A percentile compares a stretch with the other conserved stretches of the same genome.
phyloP scores from a whole-genome alignment of 2,329 filamentous ascomycete species.

The Didymosphaeria variabile region DNA sequence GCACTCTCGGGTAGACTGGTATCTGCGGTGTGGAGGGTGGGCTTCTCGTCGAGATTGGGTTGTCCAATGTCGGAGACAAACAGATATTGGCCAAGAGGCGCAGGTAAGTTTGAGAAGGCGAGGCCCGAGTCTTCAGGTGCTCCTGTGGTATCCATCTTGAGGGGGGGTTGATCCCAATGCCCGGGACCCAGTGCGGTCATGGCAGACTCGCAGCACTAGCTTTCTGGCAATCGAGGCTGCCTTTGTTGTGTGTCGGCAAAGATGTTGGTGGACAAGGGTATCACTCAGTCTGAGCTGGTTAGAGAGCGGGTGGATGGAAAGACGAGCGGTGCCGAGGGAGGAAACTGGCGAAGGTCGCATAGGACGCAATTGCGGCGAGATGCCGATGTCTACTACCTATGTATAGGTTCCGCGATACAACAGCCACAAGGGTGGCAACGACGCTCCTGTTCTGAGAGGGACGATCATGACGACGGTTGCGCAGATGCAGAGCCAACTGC shows the following conservation, averaged over 20 bases:
- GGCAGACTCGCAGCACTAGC: neutral
- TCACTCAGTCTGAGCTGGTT: too few relatives aligned
- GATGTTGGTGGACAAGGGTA: too few relatives aligned
- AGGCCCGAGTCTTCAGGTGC: neutral
- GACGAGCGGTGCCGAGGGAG: too few relatives aligned
- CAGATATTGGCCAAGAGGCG: neutral
- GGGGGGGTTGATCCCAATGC: neutral
- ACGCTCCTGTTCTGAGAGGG: too few relatives aligned
- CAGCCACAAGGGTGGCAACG: neutral
- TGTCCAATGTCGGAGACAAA: slow-evolving; percentile 5
- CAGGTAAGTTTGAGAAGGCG: neutral
- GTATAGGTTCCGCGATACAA: neutral
- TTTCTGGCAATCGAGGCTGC: neutral
- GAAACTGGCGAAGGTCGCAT: too few relatives aligned
- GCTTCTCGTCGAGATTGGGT: neutral
- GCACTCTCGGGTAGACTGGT: neutral
- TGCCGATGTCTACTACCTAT: too few relatives aligned
- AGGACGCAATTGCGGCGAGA: too few relatives aligned
- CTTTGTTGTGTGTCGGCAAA: too few relatives aligned
- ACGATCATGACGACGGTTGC: neutral
- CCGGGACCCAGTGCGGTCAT: neutral
- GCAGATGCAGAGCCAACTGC: neutral
- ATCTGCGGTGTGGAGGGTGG: neutral
- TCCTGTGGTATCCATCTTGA: neutral
- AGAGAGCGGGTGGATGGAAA: too few relatives aligned